Evolutionary conservation across 768 basidiomycete genomes (phyloP), one percentile per base, ranked within the genome.

Genomic region (Suillus sp.): DNA sequence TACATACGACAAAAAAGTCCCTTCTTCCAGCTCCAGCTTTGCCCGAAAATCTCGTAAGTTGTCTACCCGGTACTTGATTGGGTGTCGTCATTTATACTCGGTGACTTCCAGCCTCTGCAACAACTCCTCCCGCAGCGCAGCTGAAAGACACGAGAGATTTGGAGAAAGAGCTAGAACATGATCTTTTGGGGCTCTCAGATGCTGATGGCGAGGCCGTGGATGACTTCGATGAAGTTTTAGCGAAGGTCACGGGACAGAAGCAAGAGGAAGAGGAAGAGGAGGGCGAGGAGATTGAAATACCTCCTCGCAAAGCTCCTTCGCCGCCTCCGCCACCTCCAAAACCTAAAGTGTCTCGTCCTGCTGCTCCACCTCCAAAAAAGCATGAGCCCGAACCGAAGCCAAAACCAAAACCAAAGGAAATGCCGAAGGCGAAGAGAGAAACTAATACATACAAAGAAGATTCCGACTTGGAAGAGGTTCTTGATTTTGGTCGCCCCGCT

Each of bases 401-500:
- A 13, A 75, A 74, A 60, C 43, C 53, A 1, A 71, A 72, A 61
- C 60, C 70, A 0, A 78, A 69, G 43, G 72, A 74, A 13, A 9
- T 58, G 4, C 42, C 66, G 0, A 75, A 63, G 64, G 42, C 47
- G 34, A 78, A 74, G 43, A 65, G 3, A 27, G 77, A 76, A 51
- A 10, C 57, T 4, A 65, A 62, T 22, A 4, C 63, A 16, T 64
- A 67, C 20, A 60, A 69, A 32, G 16, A 71, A 4, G 77, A 77
- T 58, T 74, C 71, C 14, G 75, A 74, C 32, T 51, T 77, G 16
- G 85, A 79, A 65, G 83, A 85, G 61, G 78, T 78, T 34, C 77
- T 86, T 7, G 77, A 78, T 62, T 82, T 87, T 64, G 84, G 83
- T 7, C 73, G 76, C 30, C 81, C 83, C 22, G 77, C 81, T 54